Conservation (phyloP, 768 basidiomycete species). For the Amanita subjunquillea region DNA sequence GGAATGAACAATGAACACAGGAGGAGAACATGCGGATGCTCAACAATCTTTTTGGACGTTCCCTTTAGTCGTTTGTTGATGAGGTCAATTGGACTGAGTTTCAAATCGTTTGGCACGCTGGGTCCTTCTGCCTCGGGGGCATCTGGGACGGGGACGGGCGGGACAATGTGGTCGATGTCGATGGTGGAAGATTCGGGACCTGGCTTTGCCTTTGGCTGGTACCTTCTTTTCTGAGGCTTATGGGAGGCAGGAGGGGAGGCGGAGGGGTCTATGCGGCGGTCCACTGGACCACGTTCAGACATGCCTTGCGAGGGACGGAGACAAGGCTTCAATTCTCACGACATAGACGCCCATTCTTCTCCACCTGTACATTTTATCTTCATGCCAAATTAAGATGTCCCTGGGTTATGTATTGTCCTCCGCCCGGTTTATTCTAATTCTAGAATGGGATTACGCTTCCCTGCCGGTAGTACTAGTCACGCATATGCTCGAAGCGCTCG, state of each 20-base stretch:
- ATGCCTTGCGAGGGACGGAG: conserved; percentile 10
- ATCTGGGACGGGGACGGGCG: conserved; percentile 35
- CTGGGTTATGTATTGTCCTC: too few species aligned
- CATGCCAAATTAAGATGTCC: too few species aligned
- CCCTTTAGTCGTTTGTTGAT: conserved; percentile 70
- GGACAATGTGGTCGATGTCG: conserved; percentile 24
- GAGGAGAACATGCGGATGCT: conserved; percentile 13
- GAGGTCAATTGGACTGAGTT: conserved; percentile 66
- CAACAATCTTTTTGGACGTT: conserved; percentile 77
- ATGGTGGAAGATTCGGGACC: conserved; percentile 19
- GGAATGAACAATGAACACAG: conserved; percentile 7
- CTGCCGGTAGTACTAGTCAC: too few species aligned
- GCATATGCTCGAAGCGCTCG: too few species aligned
- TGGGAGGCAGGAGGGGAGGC: conserved; percentile 44
- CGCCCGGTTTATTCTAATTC: too few species aligned
- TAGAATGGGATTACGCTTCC: too few species aligned
- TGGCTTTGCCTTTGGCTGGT: conserved; percentile 37
- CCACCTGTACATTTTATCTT: too few species aligned
- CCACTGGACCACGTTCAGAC: conserved; percentile 17
- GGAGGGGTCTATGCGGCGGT: conserved; percentile 58
- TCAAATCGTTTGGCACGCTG: conserved; percentile 37
- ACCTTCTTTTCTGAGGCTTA: conserved; percentile 67
- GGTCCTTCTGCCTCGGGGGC: conserved; percentile 33
- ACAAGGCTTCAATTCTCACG: background rate
- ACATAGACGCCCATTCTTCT: background rate